These are phyloP conservation scores for Botrytis cinerea DNA, from an alignment of 2,329 filamentous ascomycete genomes.

Conservation along the genomic window DNA sequence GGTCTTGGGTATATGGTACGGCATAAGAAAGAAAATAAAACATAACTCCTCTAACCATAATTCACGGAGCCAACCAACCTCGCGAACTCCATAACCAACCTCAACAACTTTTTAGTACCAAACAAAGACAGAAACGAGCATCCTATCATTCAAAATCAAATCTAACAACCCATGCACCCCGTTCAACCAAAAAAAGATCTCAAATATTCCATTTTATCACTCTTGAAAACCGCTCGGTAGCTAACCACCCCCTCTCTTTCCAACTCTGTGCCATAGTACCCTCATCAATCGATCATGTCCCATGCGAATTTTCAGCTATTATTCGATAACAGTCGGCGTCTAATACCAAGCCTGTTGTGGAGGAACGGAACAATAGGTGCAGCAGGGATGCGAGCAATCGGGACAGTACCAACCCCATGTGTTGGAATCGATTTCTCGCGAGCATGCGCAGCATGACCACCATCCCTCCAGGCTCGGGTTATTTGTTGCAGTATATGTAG, in stretches of 20 bases:
- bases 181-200: neutral
- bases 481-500: neutral
- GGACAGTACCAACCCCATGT: slow-evolving; percentile 27
- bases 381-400: slow-evolving; percentile 27
- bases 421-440: slow-evolving; percentile 24
- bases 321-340: neutral
- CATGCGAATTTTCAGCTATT: neutral
- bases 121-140: neutral
- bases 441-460: slow-evolving; percentile 30
- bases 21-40: neutral
- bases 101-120: neutral
- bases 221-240: neutral
- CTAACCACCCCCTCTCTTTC: too few relatives aligned
- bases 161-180: neutral
- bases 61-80: neutral
- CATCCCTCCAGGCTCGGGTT: slow-evolving; percentile 16
- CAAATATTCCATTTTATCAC: too few relatives aligned
- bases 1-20: neutral
- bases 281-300: neutral
- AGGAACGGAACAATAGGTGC: slow-evolving; percentile 4
- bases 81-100: too few relatives aligned
- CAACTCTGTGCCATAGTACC: neutral
- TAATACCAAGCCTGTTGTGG: neutral
- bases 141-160: neutral
- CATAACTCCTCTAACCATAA: neutral